Base-by-base conservation (phyloP, 2,329 filamentous ascomycete genomes). In the Calonectria montana region DNA sequence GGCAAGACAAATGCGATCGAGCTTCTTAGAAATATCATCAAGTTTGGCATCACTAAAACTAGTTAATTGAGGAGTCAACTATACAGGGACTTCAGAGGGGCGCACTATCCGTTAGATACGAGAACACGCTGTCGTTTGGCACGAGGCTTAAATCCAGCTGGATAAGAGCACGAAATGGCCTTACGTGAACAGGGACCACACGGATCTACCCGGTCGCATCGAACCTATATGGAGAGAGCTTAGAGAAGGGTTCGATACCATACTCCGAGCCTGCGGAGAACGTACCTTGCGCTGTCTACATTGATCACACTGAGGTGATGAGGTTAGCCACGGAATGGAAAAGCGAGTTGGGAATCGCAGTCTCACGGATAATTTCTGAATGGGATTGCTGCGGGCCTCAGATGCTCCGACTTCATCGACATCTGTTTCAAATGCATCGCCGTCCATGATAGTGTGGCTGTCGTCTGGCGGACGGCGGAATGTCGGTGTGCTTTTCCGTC, bases 81-180 rank as follows among this genome's bases (percentile, higher is more conserved):
- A 12, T 25, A 39, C 23, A 2, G n/a, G 43, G 13, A 23, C 21
- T 47, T 8, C 10, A 16, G 7, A n/a, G 31, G 9, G 12, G 39
- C 73, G 61, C 63, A 76, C 75, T 73, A 72, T 13, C 62, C 64
- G 23, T 62, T 73, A 0, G 73, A 74, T 35, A 75, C 31, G 43
- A 68, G 71, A 9, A 73, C 69, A n/a, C 73, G 69, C 41, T 75
- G 70, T 47, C 74, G 67, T 27, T 72, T 72, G 9, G 47, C 35
- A 12, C 43, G 48, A 12, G 55, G 71, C 65, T 76, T 75, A 15
- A 61, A 67, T 2, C 71, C 71, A 13, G 65, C 21, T 25, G 41
- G 45, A 67, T 53, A 27, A 25, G 69, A 39, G 55, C 73, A 76
- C 39, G 47, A 61, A 2, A 41, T 63, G 10, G 67, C 25, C 25